A percentile compares a stretch with the other conserved stretches of the same genome.
phyloP scores from a whole-genome alignment of 805 yeast species.

The Torulaspora gathmanii region DNA sequence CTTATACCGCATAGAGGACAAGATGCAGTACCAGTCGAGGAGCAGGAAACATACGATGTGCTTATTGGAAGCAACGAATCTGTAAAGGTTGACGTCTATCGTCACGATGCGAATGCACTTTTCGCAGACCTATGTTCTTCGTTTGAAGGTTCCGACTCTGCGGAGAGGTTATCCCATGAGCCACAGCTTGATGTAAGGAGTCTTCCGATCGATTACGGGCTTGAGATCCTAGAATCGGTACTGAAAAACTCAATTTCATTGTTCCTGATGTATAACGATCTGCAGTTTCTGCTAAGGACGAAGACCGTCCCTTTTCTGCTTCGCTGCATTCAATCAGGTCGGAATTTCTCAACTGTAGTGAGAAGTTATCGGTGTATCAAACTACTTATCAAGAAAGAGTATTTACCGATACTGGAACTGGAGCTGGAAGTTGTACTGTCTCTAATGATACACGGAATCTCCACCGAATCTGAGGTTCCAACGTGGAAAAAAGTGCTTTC shows the following conservation, averaged over 20 bases:
- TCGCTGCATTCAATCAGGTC: constrained; percentile 52
- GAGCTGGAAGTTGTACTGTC: constrained; percentile 82
- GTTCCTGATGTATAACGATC: constrained; percentile 57
- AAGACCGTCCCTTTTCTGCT: constrained; percentile 73
- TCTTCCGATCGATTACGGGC: constrained; percentile 60
- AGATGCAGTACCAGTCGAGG: constrained; percentile 37
- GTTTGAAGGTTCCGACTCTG: constrained; percentile 13
- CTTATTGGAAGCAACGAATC: constrained; percentile 44
- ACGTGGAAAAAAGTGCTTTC: constrained; percentile 72
- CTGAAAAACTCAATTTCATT: constrained; percentile 55
- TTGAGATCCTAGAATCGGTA: constrained; percentile 80
- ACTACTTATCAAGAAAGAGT: constrained; percentile 54
- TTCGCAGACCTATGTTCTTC: constrained; percentile 69
- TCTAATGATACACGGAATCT: constrained; percentile 65
- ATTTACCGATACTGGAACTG: constrained; percentile 55
- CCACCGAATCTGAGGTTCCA: constrained; percentile 50
- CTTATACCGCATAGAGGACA: constrained; percentile 26
- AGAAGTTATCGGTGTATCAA: constrained; percentile 70
- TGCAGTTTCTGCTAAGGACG: constrained; percentile 60
- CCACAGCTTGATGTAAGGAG: constrained; percentile 47
- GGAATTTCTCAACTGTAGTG: constrained; percentile 62
- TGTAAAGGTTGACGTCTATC: constrained; percentile 45
- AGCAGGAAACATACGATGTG: constrained; percentile 36
- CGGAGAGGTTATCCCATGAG: constrained; percentile 5
- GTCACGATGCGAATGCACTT: constrained; percentile 66